Evolutionary conservation across 2,329 filamentous ascomycete species (phyloP).

Genomic region (Cladophialophora bantiana): DNA sequence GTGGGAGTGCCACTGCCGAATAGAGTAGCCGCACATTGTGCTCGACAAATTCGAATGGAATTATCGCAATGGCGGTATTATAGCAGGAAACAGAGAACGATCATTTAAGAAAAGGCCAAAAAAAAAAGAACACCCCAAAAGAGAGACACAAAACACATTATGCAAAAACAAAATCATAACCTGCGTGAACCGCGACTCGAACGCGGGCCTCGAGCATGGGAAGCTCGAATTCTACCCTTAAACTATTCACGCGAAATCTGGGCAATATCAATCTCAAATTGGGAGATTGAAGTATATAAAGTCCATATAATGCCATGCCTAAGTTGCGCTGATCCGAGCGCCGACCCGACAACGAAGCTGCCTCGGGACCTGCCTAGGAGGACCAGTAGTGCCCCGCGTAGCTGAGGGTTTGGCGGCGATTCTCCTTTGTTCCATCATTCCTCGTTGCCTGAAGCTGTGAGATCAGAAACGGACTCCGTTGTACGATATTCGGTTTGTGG

Average conservation of each 20-base stretch:
- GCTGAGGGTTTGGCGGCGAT: no score
- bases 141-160: no score
- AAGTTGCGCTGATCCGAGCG: not conserved
- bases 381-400: no score
- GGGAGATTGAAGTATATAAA: not conserved
- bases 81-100: not conserved
- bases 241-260: conserved; percentile 38
- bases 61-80: no score
- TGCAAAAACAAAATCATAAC: conserved; percentile 20
- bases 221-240: conserved; percentile 43
- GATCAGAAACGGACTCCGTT: no score
- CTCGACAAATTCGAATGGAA: no score
- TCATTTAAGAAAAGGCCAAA: not conserved
- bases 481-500: no score
- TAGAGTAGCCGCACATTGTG: not conserved
- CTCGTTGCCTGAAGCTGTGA: no score
- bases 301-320: not conserved
- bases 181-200: conserved; percentile 37
- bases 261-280: not conserved
- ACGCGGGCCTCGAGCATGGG: conserved; percentile 43
- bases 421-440: no score
- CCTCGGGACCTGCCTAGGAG: no score
- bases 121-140: not conserved
- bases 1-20: not conserved
- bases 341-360: not conserved